Percentiles rank a stretch among this genome's conserved stretches.
Evolutionary conservation across 345 rosid species (phyloP).

Genomic region (Limnanthes douglasii): DNA sequence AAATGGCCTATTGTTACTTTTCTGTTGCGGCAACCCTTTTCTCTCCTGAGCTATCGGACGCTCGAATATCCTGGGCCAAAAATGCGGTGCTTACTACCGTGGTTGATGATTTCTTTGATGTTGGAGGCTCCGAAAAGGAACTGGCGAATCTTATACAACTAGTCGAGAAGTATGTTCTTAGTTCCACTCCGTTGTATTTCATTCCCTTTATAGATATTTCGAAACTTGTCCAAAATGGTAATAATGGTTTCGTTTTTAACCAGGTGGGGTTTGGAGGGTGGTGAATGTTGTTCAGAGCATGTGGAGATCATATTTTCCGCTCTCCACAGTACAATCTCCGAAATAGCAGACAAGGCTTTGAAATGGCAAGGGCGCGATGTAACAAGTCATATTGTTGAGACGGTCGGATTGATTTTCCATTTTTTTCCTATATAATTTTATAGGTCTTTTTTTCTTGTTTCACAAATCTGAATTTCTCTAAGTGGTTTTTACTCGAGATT

Average conservation of each 20-base stretch:
- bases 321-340: conserved; percentile 43
- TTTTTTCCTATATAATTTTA: neutral
- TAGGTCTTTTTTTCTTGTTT: neutral
- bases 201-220: too few species aligned
- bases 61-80: conserved; percentile 93
- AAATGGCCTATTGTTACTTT: conserved; percentile 66
- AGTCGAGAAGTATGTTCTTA: conserved; percentile 35
- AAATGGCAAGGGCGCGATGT: conserved; percentile 46
- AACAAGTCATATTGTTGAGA: conserved; percentile 32
- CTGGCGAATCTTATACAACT: conserved; percentile 44
- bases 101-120: conserved; percentile 78
- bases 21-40: conserved; percentile 61
- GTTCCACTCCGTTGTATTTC: neutral
- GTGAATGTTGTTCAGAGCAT: conserved; percentile 43
- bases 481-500: too few species aligned
- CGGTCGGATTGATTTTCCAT: conserved; percentile 20
- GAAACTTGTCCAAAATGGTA: conserved; percentile 6
- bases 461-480: too few species aligned
- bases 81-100: conserved; percentile 74
- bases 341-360: conserved; percentile 52
- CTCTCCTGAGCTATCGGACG: conserved; percentile 55
- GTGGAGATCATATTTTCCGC: conserved; percentile 75
- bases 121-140: conserved; percentile 77
- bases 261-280: conserved; percentile 54
- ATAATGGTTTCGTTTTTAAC: conserved; percentile 4